Evolutionary conservation across 1,284 basidiomycete species (phyloP).

Genomic region (Puccinia triticina): DNA sequence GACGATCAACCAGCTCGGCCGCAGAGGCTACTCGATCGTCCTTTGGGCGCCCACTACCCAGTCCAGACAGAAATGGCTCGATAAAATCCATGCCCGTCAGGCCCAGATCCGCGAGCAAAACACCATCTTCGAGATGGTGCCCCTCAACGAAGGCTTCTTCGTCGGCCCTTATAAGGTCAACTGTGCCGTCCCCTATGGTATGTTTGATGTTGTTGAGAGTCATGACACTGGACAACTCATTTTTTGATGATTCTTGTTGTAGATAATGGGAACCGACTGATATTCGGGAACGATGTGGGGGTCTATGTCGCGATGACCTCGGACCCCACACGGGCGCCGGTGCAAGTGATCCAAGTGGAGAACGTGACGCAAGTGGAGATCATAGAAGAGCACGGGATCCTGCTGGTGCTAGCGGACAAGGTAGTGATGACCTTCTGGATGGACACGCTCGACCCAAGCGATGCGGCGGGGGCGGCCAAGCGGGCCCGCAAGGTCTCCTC

Average conservation of each 20-base stretch:
- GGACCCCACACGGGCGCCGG: constrained; percentile 75
- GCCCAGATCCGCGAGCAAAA: constrained; percentile 80
- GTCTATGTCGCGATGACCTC: constrained; percentile 87
- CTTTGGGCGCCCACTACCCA: constrained; percentile 88
- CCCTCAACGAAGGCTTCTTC: constrained; percentile 86
- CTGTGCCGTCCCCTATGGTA: constrained; percentile 29
- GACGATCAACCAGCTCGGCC: constrained; percentile 89
- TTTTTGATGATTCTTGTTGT: too few species aligned
- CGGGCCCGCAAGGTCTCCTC: constrained; percentile 92
- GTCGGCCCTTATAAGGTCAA: constrained; percentile 73
- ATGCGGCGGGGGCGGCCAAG: constrained; percentile 86
- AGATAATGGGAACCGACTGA: constrained; percentile 73
- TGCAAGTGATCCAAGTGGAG: constrained; percentile 83
- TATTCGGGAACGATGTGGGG: constrained; percentile 95
- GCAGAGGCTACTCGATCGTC: constrained; percentile 88
- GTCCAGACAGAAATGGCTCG: constrained; percentile 90
- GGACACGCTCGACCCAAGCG: constrained; percentile 85
- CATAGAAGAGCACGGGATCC: constrained; percentile 90
- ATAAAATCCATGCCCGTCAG: constrained; percentile 87
- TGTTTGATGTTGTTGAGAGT: neutral
- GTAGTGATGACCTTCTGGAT: constrained; percentile 90
- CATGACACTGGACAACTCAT: too few species aligned
- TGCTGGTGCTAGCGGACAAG: constrained; percentile 81
- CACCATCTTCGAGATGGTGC: constrained; percentile 81
- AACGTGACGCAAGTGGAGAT: constrained; percentile 96